Evolutionary conservation across 805 yeast species (phyloP).

Genomic region (Candida mattraensis): DNA sequence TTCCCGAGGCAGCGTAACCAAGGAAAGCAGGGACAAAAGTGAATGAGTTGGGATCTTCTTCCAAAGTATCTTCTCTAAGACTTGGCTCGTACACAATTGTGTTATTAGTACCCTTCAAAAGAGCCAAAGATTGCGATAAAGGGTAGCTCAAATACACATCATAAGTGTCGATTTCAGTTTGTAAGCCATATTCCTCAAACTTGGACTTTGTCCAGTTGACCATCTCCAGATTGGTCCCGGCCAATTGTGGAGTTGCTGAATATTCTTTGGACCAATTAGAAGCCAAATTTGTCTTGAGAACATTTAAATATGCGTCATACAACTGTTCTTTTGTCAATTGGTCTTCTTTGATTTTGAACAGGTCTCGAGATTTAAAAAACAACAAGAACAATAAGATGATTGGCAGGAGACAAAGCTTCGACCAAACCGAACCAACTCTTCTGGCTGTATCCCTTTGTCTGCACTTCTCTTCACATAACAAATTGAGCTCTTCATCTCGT

Average conservation of each 20-base stretch:
- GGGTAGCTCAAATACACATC: conserved; percentile 69
- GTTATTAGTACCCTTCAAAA: conserved; percentile 31
- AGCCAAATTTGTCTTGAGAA: conserved; percentile 39
- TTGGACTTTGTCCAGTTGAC: conserved; percentile 60
- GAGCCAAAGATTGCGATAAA: conserved; percentile 47
- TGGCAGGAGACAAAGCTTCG: no score
- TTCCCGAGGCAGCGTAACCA: conserved; percentile 75
- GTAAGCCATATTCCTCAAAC: conserved; percentile 60
- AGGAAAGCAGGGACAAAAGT: conserved; percentile 68
- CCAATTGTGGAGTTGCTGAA: conserved; percentile 56
- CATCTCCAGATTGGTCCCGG: conserved; percentile 50
- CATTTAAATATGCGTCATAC: conserved; percentile 19
- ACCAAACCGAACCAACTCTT: no score
- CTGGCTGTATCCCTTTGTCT: no score
- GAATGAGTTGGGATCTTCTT: conserved; percentile 50
- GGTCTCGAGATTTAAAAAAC: no score
- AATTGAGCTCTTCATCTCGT: no score
- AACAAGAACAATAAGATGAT: no score
- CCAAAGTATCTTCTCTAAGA: conserved; percentile 47
- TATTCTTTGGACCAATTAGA: conserved; percentile 55
- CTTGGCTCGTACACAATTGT: conserved; percentile 49
- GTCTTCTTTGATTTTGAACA: no score
- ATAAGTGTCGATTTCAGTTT: conserved; percentile 52
- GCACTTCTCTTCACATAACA: no score
- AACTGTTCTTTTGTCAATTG: no score